A percentile compares a stretch with the other conserved stretches of the same genome.
Conservation (phyloP, 129 eudicot species). For the Tagetes erecta region DNA sequence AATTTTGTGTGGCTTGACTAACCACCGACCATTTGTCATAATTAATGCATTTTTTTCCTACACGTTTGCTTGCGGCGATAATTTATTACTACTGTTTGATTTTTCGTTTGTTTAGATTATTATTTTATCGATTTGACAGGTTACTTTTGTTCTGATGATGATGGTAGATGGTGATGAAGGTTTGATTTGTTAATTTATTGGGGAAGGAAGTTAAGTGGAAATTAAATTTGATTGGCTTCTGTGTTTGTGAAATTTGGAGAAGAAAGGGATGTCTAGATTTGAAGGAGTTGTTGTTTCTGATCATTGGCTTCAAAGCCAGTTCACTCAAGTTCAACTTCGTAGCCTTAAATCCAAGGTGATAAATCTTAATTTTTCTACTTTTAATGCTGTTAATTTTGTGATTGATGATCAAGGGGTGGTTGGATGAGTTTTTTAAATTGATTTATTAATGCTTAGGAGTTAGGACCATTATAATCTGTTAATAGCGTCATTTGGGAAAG, state of each 20-base stretch:
- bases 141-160: constrained; percentile 10
- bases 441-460: neutral
- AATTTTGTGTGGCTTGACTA: neutral
- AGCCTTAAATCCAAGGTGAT: constrained; percentile 72
- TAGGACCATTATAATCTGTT: neutral
- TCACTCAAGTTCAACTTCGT: constrained; percentile 86
- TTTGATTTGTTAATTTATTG: constrained; percentile 5
- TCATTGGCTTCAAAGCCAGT: constrained; percentile 86
- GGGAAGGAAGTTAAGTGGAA: constrained; percentile 5
- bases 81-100: neutral
- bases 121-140: constrained; percentile 12
- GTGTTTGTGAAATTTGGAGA: constrained; percentile 36
- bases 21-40: neutral
- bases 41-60: constrained; percentile 10
- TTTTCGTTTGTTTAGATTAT: neutral
- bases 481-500: too few species aligned
- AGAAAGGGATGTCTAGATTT: constrained; percentile 65
- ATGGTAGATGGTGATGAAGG: constrained; percentile 15
- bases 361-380: neutral
- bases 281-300: constrained; percentile 91
- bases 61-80: constrained; percentile 12
- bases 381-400: neutral
- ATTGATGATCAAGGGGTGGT: constrained; percentile 7
- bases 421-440: neutral
- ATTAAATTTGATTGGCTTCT: constrained; percentile 4